Percentiles rank a stretch among this genome's conserved stretches.
Conservation (phyloP, 495 filamentous ascomycete species). For the Saxophila tyrrhenica region DNA sequence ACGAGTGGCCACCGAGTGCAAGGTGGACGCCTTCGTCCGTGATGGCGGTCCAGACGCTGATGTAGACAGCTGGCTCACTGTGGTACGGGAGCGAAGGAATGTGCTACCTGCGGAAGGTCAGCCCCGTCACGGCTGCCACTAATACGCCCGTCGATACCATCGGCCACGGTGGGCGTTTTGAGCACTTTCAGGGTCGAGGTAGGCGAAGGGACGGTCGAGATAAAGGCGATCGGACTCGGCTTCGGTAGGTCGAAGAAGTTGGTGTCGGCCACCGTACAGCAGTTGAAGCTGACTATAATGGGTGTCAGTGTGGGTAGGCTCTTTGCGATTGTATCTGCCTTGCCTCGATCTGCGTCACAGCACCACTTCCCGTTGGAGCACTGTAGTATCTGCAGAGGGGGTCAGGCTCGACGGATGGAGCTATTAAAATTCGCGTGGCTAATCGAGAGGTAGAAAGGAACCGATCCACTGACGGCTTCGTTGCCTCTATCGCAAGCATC, state of each 20-base stretch:
- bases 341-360: constrained; percentile 2
- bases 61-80: too few species aligned
- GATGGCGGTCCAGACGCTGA: not conserved
- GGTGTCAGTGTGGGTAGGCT: not conserved
- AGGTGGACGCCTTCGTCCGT: not conserved
- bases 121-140: too few species aligned
- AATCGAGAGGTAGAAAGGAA: too few species aligned
- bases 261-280: constrained; percentile 8
- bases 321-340: not conserved
- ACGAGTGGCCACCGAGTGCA: not conserved
- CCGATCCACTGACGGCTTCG: constrained; percentile 2
- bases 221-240: constrained; percentile 4
- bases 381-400: constrained; percentile 1
- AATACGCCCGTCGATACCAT: too few species aligned
- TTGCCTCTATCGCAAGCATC: too few species aligned
- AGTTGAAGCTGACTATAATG: constrained; percentile 8
- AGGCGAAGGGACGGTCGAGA: constrained; percentile 3
- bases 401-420: too few species aligned
- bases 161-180: not conserved
- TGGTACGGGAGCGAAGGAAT: too few species aligned
- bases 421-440: too few species aligned
- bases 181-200: not conserved
- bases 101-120: too few species aligned
- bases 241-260: constrained; percentile 7
- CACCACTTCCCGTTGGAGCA: constrained; percentile 13